These are phyloP conservation scores for Cladophialophora bantiana DNA, from an alignment of 2,329 filamentous ascomycete genomes.

Conservation along the genomic window DNA sequence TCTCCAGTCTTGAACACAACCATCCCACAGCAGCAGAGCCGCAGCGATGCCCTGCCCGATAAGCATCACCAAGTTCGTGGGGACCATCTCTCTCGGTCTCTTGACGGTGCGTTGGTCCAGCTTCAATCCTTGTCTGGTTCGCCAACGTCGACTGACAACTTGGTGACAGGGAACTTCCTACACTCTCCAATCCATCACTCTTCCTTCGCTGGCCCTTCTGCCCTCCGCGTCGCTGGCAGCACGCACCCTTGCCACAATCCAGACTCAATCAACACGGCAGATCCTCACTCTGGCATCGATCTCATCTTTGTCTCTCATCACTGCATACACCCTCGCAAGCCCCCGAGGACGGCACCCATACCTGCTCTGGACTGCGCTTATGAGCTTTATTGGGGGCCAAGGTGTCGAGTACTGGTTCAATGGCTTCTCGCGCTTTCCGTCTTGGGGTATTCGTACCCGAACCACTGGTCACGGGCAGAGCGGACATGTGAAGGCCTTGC, in stretches of 20 bases:
- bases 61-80: slow-evolving; percentile 87
- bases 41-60: slow-evolving; percentile 61
- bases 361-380: slow-evolving; percentile 80
- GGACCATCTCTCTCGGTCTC: slow-evolving; percentile 85
- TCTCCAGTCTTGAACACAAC: not conserved
- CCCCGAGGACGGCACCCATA: slow-evolving; percentile 82
- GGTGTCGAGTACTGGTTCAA: slow-evolving; percentile 76
- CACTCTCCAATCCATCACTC: slow-evolving; percentile 76
- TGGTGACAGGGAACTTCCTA: slow-evolving; percentile 80
- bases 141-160: slow-evolving; percentile 9
- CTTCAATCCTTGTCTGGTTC: not conserved
- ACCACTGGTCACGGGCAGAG: slow-evolving; percentile 5
- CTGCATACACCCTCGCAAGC: slow-evolving; percentile 80
- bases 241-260: slow-evolving; percentile 73
- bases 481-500: slow-evolving; percentile 8
- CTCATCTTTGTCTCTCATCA: slow-evolving; percentile 73
- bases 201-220: slow-evolving; percentile 81
- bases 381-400: slow-evolving; percentile 56
- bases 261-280: slow-evolving; percentile 68
- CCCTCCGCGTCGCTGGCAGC: slow-evolving; percentile 75
- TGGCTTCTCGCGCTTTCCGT: slow-evolving; percentile 64
- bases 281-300: slow-evolving; percentile 72
- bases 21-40: not conserved
- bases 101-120: slow-evolving; percentile 71
- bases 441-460: slow-evolving; percentile 44